A percentile compares a stretch with the other conserved stretches of the same genome.
Evolutionary conservation across 495 filamentous ascomycete species (phyloP).

Genomic region (Rhypophila decipiens): DNA sequence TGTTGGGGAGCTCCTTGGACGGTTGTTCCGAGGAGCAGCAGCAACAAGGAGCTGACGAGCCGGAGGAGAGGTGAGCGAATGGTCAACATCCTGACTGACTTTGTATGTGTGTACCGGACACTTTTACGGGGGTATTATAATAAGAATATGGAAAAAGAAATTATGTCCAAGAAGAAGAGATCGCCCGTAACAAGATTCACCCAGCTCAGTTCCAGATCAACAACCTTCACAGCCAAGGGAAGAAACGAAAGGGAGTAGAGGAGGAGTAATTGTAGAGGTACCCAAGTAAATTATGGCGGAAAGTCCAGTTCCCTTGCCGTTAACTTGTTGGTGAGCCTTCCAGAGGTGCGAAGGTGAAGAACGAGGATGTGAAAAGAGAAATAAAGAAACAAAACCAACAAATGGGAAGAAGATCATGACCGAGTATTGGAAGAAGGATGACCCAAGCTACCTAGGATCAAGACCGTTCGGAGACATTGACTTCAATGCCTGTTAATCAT

Average conservation of each 20-base stretch:
- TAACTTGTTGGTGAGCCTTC: too few species aligned
- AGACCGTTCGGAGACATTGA: too few species aligned
- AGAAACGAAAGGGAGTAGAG: constrained; percentile 8
- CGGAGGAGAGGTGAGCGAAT: constrained; percentile 20
- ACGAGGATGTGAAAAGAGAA: too few species aligned
- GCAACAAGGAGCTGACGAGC: constrained; percentile 14
- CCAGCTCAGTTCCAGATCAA: too few species aligned
- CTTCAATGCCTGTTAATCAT: too few species aligned
- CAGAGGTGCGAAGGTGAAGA: too few species aligned
- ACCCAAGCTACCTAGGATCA: too few species aligned
- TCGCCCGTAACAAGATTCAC: neutral
- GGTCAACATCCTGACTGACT: constrained; percentile 24
- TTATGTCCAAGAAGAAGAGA: neutral
- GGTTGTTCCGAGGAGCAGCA: constrained; percentile 1
- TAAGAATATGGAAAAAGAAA: constrained; percentile 4
- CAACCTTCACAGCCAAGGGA: neutral
- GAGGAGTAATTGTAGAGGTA: too few species aligned
- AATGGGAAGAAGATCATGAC: too few species aligned
- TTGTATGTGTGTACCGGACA: neutral
- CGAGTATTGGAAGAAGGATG: too few species aligned
- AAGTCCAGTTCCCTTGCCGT: neutral
- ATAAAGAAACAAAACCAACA: too few species aligned
- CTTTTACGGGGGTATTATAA: neutral
- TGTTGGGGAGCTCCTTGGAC: constrained; percentile 24
- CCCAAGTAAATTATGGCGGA: constrained; percentile 1